Evolutionary conservation across 1,284 basidiomycete species (phyloP), one percentile per base, ranked within the genome.

Genomic region (Ceratobasidium theobromae): DNA sequence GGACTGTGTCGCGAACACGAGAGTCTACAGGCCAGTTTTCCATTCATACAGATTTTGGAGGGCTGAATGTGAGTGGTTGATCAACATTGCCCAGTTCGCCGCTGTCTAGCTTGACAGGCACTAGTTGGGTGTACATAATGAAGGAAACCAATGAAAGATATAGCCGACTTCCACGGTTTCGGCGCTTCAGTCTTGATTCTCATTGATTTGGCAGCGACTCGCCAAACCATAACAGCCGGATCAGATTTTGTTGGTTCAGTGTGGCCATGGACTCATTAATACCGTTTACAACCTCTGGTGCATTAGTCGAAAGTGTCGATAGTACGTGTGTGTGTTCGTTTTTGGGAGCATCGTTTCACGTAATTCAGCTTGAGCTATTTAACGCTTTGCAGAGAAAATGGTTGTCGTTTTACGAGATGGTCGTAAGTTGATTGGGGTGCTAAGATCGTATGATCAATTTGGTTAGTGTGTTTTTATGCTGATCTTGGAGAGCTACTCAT

Each of bases 391-490:
- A 98, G 95, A 98, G 82, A 99, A 98, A 86, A 96, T 99, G 85
- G 84, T 99, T 65, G 95, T 98, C 60, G 86, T 98, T 72, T 82
- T 99, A 68, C 84, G 97, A 76, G 97, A 99, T 76, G 97, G 97
- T 57, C 83, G 95, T 73, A 99, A 98, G 77, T 83, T 98, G 46
- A 90, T 98, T 72, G 97, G 97, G 33, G 95, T 99, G 33, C 79
- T 99, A 72, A 82, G 97, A 65, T 97, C 94, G 23, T 99, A 99
- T 77, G 97, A 99, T 80, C 97, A 99, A 76, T 99, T 98, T 74
- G 96, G 96, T 98, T 77, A 72, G 90, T 77, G 49, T 35, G 18
- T 48, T 51, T 11, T 45, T 23, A 16, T 25, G 23, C 23, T n/a
- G 16, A n/a, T n/a, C 6, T 16, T n/a, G 14, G 23, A n/a, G 23